Evolutionary conservation across 805 yeast species (phyloP).

Genomic region (Cyberlindnera euphorbiiphila): DNA sequence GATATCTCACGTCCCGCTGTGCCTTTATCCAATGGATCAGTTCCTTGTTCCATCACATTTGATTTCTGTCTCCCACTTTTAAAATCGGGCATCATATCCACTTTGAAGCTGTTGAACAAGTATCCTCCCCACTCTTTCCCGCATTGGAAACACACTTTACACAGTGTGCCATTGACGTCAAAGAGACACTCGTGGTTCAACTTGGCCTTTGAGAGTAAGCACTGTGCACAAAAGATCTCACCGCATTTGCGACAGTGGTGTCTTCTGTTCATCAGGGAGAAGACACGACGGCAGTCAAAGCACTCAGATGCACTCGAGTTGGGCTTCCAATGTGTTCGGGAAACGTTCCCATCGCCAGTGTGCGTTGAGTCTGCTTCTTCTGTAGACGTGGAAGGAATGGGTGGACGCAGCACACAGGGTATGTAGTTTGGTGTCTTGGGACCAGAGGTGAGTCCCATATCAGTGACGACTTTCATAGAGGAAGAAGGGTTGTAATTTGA

Average conservation of each 20-base stretch:
- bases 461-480: conserved; percentile 11
- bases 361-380: conserved; percentile 3
- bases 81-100: conserved; percentile 17
- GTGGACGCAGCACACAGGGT: conserved; percentile 67
- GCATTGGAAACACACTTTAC: conserved; percentile 58
- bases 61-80: conserved; percentile 9
- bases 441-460: conserved; percentile 9
- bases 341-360: conserved; percentile 4
- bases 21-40: background rate
- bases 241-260: conserved; percentile 79
- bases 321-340: conserved; percentile 59
- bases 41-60: background rate
- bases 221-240: conserved; percentile 59
- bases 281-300: conserved; percentile 52
- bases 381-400: too few species aligned
- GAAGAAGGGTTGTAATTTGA: conserved; percentile 14
- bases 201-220: conserved; percentile 47
- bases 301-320: conserved; percentile 57
- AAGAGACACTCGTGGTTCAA: conserved; percentile 36
- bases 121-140: conserved; percentile 47
- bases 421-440: conserved; percentile 71
- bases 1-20: conserved; percentile 16
- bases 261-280: conserved; percentile 62
- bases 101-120: conserved; percentile 25
- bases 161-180: conserved; percentile 53